Conservation (phyloP, 2,329 filamentous ascomycete species). For the Aspergillus luchuensis region DNA sequence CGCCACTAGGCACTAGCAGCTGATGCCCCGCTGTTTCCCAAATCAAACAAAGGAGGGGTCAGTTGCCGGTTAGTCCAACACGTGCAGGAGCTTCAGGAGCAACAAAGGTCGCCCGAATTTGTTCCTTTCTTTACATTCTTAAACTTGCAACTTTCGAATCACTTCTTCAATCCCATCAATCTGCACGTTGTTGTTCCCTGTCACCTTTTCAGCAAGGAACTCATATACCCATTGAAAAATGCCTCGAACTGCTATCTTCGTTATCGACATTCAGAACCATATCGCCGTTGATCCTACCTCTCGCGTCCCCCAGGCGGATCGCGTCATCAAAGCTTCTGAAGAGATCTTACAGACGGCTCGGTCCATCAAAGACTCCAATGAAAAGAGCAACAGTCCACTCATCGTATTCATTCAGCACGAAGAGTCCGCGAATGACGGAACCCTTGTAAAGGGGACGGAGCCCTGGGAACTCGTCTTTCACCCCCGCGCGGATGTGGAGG, state of each 20-base stretch:
- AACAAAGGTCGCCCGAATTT: no score
- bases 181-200: no score
- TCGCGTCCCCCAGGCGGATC: constrained; percentile 3
- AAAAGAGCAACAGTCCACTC: not conserved
- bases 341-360: not conserved
- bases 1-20: no score
- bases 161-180: not conserved
- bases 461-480: not conserved
- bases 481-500: not conserved
- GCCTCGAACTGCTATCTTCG: constrained; percentile 3
- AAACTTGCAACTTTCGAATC: not conserved
- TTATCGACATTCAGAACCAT: constrained; percentile 6
- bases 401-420: constrained; percentile 8
- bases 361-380: not conserved
- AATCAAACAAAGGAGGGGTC: no score
- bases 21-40: no score
- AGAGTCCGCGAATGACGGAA: not conserved
- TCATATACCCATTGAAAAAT: not conserved
- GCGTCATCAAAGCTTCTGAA: not conserved
- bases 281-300: not conserved
- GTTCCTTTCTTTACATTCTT: no score
- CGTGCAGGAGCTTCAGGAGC: no score
- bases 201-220: not conserved
- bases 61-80: no score
- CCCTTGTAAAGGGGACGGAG: not conserved